Conservation (phyloP, 257 asterid genomes). For the Oldenlandia corymbosa region DNA sequence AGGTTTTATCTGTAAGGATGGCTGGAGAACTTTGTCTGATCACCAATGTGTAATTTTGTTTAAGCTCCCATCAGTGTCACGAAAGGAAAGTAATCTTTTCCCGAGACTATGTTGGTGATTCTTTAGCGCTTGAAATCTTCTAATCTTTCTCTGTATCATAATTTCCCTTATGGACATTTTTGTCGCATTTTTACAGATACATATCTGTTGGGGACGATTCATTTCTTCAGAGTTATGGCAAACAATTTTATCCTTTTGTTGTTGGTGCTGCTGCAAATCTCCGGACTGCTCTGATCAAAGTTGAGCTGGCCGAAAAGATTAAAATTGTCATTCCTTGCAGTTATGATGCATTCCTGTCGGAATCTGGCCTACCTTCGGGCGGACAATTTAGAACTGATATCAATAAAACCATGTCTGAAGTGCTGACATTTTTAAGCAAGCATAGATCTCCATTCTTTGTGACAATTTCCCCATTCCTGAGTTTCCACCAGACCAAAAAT, state of each 20-base stretch:
- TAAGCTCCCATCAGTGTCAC: not conserved
- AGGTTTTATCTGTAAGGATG: not conserved
- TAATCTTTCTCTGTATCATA: not conserved
- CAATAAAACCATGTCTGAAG: slow-evolving; percentile 68
- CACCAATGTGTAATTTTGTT: not conserved
- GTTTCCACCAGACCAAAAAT: slow-evolving; percentile 52
- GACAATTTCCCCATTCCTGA: slow-evolving; percentile 61
- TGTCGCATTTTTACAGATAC: slow-evolving; percentile 37
- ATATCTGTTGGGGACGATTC: slow-evolving; percentile 81
- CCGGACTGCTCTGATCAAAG: slow-evolving; percentile 56
- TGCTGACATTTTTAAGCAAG: slow-evolving; percentile 53
- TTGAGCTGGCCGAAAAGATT: slow-evolving; percentile 50
- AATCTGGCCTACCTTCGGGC: slow-evolving; percentile 48
- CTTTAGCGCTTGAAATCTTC: not conserved
- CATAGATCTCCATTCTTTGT: slow-evolving; percentile 64
- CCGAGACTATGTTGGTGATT: not conserved
- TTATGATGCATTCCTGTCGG: slow-evolving; percentile 52
- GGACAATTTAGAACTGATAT: slow-evolving; percentile 59
- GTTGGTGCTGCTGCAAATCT: slow-evolving; percentile 77
- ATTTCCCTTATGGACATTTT: slow-evolving; percentile 6
- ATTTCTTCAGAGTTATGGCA: slow-evolving; percentile 58
- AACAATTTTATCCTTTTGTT: slow-evolving; percentile 61
- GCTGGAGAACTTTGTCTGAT: not conserved
- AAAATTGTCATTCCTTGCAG: slow-evolving; percentile 74
- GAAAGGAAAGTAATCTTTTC: not conserved